Evolutionary conservation across 2,329 filamentous ascomycete species (phyloP).

Genomic region (Samsoniella hepiali): DNA sequence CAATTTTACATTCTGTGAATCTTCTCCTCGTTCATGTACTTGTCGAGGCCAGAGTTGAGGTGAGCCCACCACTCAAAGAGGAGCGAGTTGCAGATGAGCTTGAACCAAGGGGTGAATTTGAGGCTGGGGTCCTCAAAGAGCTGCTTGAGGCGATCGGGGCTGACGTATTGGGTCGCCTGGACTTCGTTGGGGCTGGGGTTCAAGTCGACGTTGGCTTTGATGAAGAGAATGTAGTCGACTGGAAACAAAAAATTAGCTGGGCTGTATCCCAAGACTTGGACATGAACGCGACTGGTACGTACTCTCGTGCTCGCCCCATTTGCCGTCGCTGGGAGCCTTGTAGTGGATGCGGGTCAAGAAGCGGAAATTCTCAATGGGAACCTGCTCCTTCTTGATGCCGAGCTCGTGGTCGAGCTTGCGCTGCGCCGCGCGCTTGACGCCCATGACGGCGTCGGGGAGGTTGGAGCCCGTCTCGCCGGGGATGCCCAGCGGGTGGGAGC

Average conservation of each 20-base stretch:
- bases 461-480: constrained; percentile 86
- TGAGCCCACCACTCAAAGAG: constrained; percentile 96
- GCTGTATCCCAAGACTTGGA: not conserved
- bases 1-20: constrained; percentile 73
- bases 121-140: constrained; percentile 79
- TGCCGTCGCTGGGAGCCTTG: constrained; percentile 92
- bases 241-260: not conserved
- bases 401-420: constrained; percentile 93
- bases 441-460: constrained; percentile 73
- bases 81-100: constrained; percentile 97
- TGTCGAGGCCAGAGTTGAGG: constrained; percentile 75
- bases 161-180: constrained; percentile 78
- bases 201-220: constrained; percentile 87
- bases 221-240: constrained; percentile 99
- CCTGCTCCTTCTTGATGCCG: constrained; percentile 83
- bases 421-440: constrained; percentile 88
- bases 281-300: constrained; percentile 37
- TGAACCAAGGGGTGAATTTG: constrained; percentile 98
- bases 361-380: constrained; percentile 85
- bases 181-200: constrained; percentile 85
- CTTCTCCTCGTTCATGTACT: constrained; percentile 79
- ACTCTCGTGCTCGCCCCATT: constrained; percentile 99
- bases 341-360: constrained; percentile 98
- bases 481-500: constrained; percentile 91
- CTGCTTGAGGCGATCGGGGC: constrained; percentile 73